Base-by-base conservation (phyloP, 495 filamentous ascomycete species). In the Penicillium macrosclerotiorum region DNA sequence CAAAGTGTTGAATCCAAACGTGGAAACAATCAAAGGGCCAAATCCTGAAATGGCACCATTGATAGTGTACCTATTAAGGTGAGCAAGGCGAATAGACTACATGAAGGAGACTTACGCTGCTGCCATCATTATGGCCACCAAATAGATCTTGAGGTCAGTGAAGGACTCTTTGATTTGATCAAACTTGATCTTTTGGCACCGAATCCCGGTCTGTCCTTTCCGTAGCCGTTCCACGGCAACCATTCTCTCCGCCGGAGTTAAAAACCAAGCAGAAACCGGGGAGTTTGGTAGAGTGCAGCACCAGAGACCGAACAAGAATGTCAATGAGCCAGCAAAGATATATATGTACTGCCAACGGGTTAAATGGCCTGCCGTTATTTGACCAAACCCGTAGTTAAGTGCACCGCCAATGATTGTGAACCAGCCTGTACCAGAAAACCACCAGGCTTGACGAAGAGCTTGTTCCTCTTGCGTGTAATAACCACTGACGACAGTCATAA, bases 41-140 rank as follows among this genome's bases (percentile, higher is more conserved):
- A 89, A 89, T 0, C 85, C 84, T n/a, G 75, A 77, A n/a, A 88
- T 80, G 3, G 83, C 85, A 14, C 85, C 85, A 49, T 89, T 88
- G 47, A 89, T 79, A 1, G 82, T 86, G 52, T 88, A 87, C 4
- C 74, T 77, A 27, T 8, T 8, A 14, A 4, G 4, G 31, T 43
- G 16, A 23, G 26, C 7, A 32, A 23, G 9, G 45, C 18, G 11
- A 12, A 33, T 8, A 19, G 17, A n/a, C 39, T 34, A 31, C 11
- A 14, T 36, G 26, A 31, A 16, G 23, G 20, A 47, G 26, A 53
- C 71, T 59, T 41, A 77, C 64, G 78, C 78, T 11, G 73, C 60
- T 20, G 68, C 74, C 76, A 80, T 81, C 64, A 80, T 80, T n/a
- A 81, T 59, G 9, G 71, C 69, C 7, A 82, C 61, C 5, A 80